Evolutionary conservation across 2,329 filamentous ascomycete species (phyloP).

Genomic region (Aspergillus sp.): DNA sequence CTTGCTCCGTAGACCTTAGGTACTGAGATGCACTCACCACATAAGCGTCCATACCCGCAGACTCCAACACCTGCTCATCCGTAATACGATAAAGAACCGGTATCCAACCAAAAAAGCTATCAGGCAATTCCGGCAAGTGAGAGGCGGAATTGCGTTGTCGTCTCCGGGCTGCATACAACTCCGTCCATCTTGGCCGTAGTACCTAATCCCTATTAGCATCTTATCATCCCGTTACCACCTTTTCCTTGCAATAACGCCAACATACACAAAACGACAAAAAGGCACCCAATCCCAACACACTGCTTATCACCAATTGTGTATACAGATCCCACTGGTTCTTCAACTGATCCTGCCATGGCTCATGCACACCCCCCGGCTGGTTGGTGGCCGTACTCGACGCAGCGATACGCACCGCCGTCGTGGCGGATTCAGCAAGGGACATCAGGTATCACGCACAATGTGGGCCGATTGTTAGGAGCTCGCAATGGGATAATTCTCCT

Average conservation of each 20-base stretch:
- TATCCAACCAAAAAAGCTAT: slow-evolving; percentile 90
- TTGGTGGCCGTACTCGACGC: slow-evolving; percentile 15
- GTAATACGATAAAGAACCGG: slow-evolving; percentile 74
- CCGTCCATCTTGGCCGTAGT: slow-evolving; percentile 83
- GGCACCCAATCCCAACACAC: slow-evolving; percentile 35
- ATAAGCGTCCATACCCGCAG: slow-evolving; percentile 89
- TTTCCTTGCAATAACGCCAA: neutral
- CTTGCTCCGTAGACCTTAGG: neutral
- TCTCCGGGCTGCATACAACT: slow-evolving; percentile 83
- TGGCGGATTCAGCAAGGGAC: slow-evolving; percentile 25
- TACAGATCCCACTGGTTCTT: slow-evolving; percentile 34
- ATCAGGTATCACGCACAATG: slow-evolving; percentile 9
- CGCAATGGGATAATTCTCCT: too few species aligned
- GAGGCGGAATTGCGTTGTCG: slow-evolving; percentile 61
- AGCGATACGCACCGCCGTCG: slow-evolving; percentile 15
- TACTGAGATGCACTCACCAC: slow-evolving; percentile 54
- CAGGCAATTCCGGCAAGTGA: slow-evolving; percentile 68
- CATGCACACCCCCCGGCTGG: slow-evolving; percentile 12
- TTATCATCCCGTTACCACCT: neutral
- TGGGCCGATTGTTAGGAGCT: too few species aligned
- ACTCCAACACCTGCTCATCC: slow-evolving; percentile 81
- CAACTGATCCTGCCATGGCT: slow-evolving; percentile 25
- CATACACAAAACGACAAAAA: slow-evolving; percentile 43
- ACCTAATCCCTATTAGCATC: slow-evolving; percentile 45
- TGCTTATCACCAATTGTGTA: slow-evolving; percentile 40